phyloP scores from a whole-genome alignment of 495 filamentous ascomycete species.

The Tuber melanosporum region DNA sequence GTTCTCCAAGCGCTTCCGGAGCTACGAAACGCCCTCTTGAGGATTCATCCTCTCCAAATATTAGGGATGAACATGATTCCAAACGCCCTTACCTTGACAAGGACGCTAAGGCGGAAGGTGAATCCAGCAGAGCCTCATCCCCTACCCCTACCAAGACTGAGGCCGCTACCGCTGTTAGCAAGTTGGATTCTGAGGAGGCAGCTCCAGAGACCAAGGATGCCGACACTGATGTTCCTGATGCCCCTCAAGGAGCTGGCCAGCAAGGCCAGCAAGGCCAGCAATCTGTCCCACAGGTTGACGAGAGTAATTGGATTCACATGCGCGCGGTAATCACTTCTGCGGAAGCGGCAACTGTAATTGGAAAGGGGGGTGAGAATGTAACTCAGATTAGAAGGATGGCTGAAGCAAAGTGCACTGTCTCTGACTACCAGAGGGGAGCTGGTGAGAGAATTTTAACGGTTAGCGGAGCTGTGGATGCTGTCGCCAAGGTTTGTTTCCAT shows the following conservation, averaged over 20 bases:
- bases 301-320: conserved; percentile 93
- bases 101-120: conserved; percentile 45
- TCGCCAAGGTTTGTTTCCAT: conserved; percentile 72
- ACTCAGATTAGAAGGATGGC: conserved; percentile 86
- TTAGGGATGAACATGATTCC: conserved; percentile 85
- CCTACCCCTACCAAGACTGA: conserved; percentile 43
- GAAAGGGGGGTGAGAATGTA: conserved; percentile 97
- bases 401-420: conserved; percentile 94
- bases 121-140: conserved; percentile 43
- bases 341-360: conserved; percentile 95
- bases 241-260: conserved; percentile 51
- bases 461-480: conserved; percentile 88
- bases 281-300: conserved; percentile 61
- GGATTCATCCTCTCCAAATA: conserved; percentile 90
- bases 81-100: conserved; percentile 96
- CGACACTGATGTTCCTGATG: conserved; percentile 69
- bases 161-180: conserved; percentile 32
- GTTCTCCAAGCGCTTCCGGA: conserved; percentile 51
- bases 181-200: conserved; percentile 47
- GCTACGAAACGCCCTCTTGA: conserved; percentile 91
- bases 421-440: conserved; percentile 92
- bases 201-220: conserved; percentile 55
- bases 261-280: conserved; percentile 47
- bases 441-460: conserved; percentile 96
- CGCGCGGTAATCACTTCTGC: conserved; percentile 92